Conservation (phyloP, 768 basidiomycete species). For the Russula sp. region DNA sequence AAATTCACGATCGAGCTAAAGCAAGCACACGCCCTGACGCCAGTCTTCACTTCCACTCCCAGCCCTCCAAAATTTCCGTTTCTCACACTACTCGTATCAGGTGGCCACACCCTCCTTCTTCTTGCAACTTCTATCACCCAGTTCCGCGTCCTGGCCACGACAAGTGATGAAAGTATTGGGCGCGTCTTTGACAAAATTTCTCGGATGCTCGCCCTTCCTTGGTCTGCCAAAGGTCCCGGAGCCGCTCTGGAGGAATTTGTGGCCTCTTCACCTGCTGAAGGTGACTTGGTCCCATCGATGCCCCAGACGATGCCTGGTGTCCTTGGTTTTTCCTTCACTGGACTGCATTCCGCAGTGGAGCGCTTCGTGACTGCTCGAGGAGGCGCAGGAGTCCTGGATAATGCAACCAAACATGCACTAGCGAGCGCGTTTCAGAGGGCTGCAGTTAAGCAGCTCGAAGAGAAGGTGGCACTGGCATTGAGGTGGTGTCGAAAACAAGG, state of each 20-base stretch:
- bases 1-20: slow-evolving; percentile 29
- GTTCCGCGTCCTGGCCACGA: slow-evolving; percentile 70
- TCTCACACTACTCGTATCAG: slow-evolving; percentile 81
- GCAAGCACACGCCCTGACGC: slow-evolving; percentile 80
- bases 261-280: slow-evolving; percentile 36
- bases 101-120: slow-evolving; percentile 90
- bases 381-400: slow-evolving; percentile 37
- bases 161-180: slow-evolving; percentile 70
- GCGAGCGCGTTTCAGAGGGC: slow-evolving; percentile 70
- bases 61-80: slow-evolving; percentile 68
- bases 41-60: slow-evolving; percentile 25
- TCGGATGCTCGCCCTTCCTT: slow-evolving; percentile 58
- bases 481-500: slow-evolving; percentile 38
- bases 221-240: slow-evolving; percentile 61
- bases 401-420: slow-evolving; percentile 40
- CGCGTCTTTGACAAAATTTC: slow-evolving; percentile 81
- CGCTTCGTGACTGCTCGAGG: slow-evolving; percentile 43
- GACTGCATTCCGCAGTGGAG: slow-evolving; percentile 67
- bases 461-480: slow-evolving; percentile 59
- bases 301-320: slow-evolving; percentile 44
- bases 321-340: slow-evolving; percentile 73
- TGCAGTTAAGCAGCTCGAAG: slow-evolving; percentile 65
- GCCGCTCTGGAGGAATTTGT: slow-evolving; percentile 71
- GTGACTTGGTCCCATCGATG: slow-evolving; percentile 30
- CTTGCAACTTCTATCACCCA: slow-evolving; percentile 53